Conservation (phyloP, 805 yeast genomes). For the Wickerhamomyces sydowiorum region DNA sequence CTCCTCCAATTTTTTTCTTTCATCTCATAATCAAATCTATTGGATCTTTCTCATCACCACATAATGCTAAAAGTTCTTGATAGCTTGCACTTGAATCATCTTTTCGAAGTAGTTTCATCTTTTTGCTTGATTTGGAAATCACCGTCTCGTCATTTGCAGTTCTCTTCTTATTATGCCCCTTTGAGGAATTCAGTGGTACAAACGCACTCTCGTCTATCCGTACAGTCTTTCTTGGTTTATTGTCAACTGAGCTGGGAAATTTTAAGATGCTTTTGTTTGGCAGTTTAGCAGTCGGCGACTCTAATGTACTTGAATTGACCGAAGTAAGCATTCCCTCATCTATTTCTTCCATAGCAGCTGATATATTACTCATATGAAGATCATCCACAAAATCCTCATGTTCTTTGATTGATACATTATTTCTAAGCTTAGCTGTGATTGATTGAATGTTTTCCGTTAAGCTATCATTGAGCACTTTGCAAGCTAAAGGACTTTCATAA, state of each 20-base stretch:
- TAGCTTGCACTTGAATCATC: conserved; percentile 3
- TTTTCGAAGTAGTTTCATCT: not conserved
- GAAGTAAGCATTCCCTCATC: too few species aligned
- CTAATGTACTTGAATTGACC: not conserved
- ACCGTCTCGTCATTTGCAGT: not conserved
- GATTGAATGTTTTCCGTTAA: conserved; percentile 32
- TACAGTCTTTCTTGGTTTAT: not conserved
- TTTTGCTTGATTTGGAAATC: not conserved
- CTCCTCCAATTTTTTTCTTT: too few species aligned
- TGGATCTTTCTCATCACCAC: conserved; percentile 17
- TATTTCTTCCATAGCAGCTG: not conserved
- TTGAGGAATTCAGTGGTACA: not conserved
- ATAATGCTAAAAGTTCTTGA: conserved; percentile 4
- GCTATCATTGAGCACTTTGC: conserved; percentile 24
- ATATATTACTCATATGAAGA: not conserved
- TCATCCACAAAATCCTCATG: not conserved
- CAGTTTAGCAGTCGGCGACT: too few species aligned
- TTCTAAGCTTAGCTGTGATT: conserved; percentile 24
- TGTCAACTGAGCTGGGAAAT: not conserved
- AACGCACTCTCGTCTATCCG: not conserved
- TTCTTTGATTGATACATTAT: conserved; percentile 1
- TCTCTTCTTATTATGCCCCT: not conserved
- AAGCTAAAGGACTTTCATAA: conserved; percentile 8
- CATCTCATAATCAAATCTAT: conserved; percentile 6
- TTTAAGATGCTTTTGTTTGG: not conserved